Evolutionary conservation across 2,329 filamentous ascomycete species (phyloP), one percentile per base, ranked within the genome.

Genomic region (Cytospora mali): DNA sequence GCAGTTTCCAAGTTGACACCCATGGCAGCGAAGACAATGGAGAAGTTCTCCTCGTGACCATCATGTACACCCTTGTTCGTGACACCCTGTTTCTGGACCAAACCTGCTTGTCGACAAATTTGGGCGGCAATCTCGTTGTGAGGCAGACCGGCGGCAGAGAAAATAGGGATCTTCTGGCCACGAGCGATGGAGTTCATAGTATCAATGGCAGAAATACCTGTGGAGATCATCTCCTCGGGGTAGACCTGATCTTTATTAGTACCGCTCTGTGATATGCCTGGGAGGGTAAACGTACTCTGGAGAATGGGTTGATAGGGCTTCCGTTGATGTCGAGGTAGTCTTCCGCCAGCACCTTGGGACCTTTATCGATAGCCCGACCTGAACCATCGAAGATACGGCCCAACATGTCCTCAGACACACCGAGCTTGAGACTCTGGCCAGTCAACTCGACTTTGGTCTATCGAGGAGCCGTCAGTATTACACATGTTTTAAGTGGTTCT

Each of bases 111-210:
- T 80, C 96, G 89, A 83, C 93, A 97, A 79, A 99, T 99, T 81
- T 97, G 93, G 53, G 95, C 96, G 63, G 96, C 96, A 73, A 99
- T 98, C 83, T 99, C 95, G 81, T 99, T 99, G 82, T 99, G 96
- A 46, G 96, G 96, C 64, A 99, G 87, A 93, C 95, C 95, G 65
- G 95, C 89, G 60, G 95, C 93, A 28, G 95, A 99, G 87, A 99
- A 99, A 73, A 99, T 99, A 71, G 96, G 95, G 69, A 99, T 99
- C 85, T 99, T 99, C 78, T 99, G 95, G 67, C 95, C 95, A 86
- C 95, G 93, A 68, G 96, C 95, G 77, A 98, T 96, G 66, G 90
- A 93, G 83, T 93, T 93, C 94, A 98, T 98, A 66, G 93, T 97
- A 76, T 98, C 94, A 73, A 99, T 98, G 74, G 95, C 93, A 66